A percentile compares a stretch with the other conserved stretches of the same genome.
These are phyloP conservation scores for Colletotrichum noveboracense DNA, from an alignment of 2,329 filamentous ascomycete species.

Conservation along the genomic window DNA sequence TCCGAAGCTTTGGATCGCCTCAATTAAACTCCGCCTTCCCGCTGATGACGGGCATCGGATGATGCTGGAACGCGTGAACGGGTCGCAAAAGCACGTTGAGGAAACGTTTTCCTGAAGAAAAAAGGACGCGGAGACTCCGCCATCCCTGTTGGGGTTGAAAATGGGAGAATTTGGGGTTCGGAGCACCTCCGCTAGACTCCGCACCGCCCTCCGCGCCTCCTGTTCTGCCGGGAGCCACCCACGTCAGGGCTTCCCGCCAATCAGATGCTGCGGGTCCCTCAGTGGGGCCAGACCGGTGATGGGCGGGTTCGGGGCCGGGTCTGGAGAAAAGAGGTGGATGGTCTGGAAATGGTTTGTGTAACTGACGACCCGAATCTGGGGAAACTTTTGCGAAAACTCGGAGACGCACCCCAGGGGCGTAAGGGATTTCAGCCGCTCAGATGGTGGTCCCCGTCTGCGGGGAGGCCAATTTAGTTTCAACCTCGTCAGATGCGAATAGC, in stretches of 20 bases:
- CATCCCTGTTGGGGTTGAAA: neutral
- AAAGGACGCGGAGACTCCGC: slow-evolving; percentile 17
- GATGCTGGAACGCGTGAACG: neutral
- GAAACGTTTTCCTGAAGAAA: neutral
- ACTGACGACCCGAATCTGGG: slow-evolving; percentile 1
- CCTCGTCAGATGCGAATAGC: neutral
- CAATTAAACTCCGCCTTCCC: neutral
- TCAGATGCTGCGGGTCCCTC: neutral
- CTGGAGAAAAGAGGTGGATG: neutral
- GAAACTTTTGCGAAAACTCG: neutral
- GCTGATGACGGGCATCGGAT: neutral
- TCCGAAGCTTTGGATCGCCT: neutral
- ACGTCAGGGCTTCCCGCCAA: neutral
- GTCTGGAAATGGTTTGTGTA: neutral
- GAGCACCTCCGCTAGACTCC: slow-evolving; percentile 23
- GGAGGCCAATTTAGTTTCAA: neutral
- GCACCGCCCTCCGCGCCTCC: neutral
- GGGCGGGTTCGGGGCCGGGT: neutral
- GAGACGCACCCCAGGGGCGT: neutral
- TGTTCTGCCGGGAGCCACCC: neutral
- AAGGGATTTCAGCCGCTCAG: neutral
- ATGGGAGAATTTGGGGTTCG: neutral
- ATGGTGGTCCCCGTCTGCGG: neutral
- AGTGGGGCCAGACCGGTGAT: neutral
- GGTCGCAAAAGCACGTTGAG: neutral